phyloP scores from a whole-genome alignment of 2,329 filamentous ascomycete genomes.

The Xylaria sp. region DNA sequence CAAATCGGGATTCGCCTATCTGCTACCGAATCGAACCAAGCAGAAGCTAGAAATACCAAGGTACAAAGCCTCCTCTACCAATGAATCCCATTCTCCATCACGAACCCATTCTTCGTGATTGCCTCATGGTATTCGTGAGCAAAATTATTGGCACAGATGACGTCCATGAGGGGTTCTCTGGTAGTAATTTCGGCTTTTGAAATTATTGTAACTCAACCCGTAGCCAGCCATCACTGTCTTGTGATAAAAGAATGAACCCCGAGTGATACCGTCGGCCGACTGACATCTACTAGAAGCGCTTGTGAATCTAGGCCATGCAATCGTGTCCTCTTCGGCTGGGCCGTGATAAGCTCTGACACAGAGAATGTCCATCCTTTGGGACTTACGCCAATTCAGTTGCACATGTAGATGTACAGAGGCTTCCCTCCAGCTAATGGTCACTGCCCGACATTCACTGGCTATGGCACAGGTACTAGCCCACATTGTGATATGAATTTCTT shows the following conservation, averaged over 20 bases:
- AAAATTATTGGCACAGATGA: background rate
- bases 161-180: background rate
- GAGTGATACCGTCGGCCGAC: background rate
- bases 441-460: background rate
- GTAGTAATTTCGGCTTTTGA: background rate
- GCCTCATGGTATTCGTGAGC: background rate
- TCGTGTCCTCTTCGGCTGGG: background rate
- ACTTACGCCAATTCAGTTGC: background rate
- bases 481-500: background rate
- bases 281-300: no score
- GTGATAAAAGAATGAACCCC: background rate
- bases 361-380: background rate
- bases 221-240: background rate
- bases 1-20: conserved; percentile 1
- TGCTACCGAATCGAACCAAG: background rate
- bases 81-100: background rate
- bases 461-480: background rate
- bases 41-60: background rate
- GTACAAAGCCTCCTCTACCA: background rate
- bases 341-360: background rate
- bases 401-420: background rate
- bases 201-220: background rate
- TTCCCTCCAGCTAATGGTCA: background rate
- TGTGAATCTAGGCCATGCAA: conserved; percentile 2
- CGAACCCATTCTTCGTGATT: background rate